Evolutionary conservation across 148 eudicot species (phyloP).

Genomic region (Fagopyrum tataricum): DNA sequence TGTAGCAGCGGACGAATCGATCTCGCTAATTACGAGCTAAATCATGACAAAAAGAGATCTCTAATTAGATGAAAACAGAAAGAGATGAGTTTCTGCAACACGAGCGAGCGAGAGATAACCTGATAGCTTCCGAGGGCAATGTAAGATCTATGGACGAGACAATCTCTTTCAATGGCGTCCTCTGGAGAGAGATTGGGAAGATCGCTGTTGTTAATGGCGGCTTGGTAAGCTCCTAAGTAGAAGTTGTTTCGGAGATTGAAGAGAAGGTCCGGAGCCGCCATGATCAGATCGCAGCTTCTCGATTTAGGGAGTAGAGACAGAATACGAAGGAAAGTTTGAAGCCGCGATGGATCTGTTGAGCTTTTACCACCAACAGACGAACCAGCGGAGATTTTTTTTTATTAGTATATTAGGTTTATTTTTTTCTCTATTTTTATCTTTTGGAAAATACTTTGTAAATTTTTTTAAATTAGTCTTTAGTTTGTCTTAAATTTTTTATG

Average conservation of each 20-base stretch:
- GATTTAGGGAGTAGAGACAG: no score
- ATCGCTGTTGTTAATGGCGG: constrained; percentile 83
- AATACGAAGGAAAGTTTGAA: no score
- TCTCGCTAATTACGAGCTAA: constrained; percentile 75
- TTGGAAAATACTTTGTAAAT: no score
- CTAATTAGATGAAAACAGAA: constrained; percentile 1
- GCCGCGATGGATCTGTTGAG: no score
- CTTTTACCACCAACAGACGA: no score
- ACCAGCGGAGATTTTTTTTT: no score
- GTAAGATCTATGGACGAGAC: constrained; percentile 76
- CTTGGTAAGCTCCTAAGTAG: constrained; percentile 82
- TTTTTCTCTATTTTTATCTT: no score
- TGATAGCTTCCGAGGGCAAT: constrained; percentile 80
- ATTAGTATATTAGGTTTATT: no score
- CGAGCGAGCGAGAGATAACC: constrained; percentile 18
- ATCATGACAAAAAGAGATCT: neutral
- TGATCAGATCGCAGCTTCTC: constrained; percentile 6
- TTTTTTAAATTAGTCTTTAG: no score
- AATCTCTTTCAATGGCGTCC: constrained; percentile 64
- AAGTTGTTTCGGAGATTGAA: constrained; percentile 77
- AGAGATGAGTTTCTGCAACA: neutral
- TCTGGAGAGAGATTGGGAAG: constrained; percentile 65
- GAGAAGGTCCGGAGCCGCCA: constrained; percentile 72
- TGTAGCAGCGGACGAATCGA: constrained; percentile 75
- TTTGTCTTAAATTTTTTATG: no score